phyloP scores from a whole-genome alignment of 2,329 filamentous ascomycete species.

The Zalaria sp. region DNA sequence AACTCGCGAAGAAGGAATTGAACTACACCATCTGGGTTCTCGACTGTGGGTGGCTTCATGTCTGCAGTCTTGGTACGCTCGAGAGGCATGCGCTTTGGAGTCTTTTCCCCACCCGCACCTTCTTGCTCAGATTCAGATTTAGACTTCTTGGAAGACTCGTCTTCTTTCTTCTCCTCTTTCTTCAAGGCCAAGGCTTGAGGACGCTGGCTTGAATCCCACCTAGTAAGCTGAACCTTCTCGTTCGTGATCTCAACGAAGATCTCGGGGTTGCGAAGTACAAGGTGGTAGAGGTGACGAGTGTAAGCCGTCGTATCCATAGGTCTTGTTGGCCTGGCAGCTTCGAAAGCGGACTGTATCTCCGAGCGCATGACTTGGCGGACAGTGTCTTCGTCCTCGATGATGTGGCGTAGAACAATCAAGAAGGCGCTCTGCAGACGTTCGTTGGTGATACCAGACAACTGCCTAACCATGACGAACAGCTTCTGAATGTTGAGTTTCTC shows the following conservation, averaged over 20 bases:
- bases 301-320: slow-evolving; percentile 57
- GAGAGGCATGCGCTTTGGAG: slow-evolving; percentile 30
- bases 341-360: slow-evolving; percentile 71
- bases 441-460: slow-evolving; percentile 67
- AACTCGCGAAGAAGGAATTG: slow-evolving; percentile 90
- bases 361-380: slow-evolving; percentile 83
- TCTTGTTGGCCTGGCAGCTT: slow-evolving; percentile 31
- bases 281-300: slow-evolving; percentile 60
- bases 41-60: slow-evolving; percentile 68
- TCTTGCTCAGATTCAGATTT: slow-evolving; percentile 17
- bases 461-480: slow-evolving; percentile 89
- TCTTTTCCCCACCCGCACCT: slow-evolving; percentile 5
- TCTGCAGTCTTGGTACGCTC: slow-evolving; percentile 48
- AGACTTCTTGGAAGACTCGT: slow-evolving; percentile 1
- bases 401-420: slow-evolving; percentile 77
- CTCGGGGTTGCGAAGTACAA: slow-evolving; percentile 68
- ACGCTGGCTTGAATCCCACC: slow-evolving; percentile 41
- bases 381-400: slow-evolving; percentile 86
- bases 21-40: slow-evolving; percentile 88
- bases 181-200: slow-evolving; percentile 41
- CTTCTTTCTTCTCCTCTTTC: slow-evolving; percentile 22
- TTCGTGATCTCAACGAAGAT: slow-evolving; percentile 80
- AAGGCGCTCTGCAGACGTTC: slow-evolving; percentile 61
- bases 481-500: slow-evolving; percentile 82
- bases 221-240: slow-evolving; percentile 62